phyloP scores from a whole-genome alignment of 164 flowering plant species.

The Annona cherimola region DNA sequence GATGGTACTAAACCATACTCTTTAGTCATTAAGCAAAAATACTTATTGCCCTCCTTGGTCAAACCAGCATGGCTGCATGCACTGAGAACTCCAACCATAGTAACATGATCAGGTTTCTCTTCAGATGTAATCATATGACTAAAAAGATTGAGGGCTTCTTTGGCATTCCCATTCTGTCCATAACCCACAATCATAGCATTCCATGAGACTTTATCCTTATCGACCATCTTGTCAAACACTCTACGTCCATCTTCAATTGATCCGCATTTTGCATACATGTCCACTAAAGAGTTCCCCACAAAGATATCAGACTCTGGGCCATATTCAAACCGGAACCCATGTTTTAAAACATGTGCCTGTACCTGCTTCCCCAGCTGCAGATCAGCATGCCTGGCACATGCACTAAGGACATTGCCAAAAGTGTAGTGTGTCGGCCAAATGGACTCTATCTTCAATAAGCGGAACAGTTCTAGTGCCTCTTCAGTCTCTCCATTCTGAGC shows the following conservation, averaged over 20 bases:
- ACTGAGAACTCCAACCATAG: slow-evolving; percentile 26
- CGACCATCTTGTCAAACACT: slow-evolving; percentile 20
- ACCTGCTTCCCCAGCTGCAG: slow-evolving; percentile 21
- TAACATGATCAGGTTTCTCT: slow-evolving; percentile 24
- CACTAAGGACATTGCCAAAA: slow-evolving; percentile 22
- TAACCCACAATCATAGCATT: slow-evolving; percentile 27
- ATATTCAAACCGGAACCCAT: slow-evolving; percentile 22
- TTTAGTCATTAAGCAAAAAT: slow-evolving; percentile 14
- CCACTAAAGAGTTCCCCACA: slow-evolving; percentile 29
- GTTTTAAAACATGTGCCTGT: slow-evolving; percentile 23
- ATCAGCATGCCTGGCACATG: slow-evolving; percentile 23
- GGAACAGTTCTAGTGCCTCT: slow-evolving; percentile 22
- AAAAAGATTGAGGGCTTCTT: slow-evolving; percentile 21
- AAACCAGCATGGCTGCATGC: slow-evolving; percentile 28
- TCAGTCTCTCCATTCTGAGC: slow-evolving; percentile 20
- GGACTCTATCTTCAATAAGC: slow-evolving; percentile 18
- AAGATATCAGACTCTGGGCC: slow-evolving; percentile 26
- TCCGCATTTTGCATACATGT: slow-evolving; percentile 28
- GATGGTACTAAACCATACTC: slow-evolving; percentile 22
- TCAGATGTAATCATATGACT: slow-evolving; percentile 14
- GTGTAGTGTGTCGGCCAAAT: slow-evolving; percentile 25
- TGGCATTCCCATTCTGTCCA: slow-evolving; percentile 23
- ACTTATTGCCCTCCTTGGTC: slow-evolving; percentile 18
- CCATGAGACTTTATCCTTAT: slow-evolving; percentile 26
- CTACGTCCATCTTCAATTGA: slow-evolving; percentile 15